These are phyloP conservation scores for Talaromyces islandicus DNA, from an alignment of 2,329 filamentous ascomycete genomes.

Conservation along the genomic window DNA sequence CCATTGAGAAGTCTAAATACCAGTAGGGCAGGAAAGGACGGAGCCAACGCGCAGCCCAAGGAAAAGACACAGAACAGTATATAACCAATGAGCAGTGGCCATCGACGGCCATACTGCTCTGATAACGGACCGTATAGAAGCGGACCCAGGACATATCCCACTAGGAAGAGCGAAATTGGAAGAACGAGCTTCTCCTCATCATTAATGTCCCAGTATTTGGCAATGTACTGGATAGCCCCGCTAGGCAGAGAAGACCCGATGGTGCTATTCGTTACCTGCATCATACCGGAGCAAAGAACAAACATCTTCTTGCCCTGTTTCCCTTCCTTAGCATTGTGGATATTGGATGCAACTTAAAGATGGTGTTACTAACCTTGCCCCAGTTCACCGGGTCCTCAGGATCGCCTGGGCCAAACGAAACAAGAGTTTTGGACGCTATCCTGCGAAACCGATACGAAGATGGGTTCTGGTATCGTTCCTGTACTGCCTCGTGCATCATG, in stretches of 20 bases:
- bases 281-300: conserved; percentile 29
- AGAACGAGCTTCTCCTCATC: conserved; percentile 29
- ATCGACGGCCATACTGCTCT: conserved; percentile 37
- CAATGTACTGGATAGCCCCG: conserved; percentile 32
- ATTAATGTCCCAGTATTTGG: conserved; percentile 27
- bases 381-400: conserved; percentile 30
- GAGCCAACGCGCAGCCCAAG: conserved; percentile 39
- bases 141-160: conserved; percentile 39
- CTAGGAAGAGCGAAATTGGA: conserved; percentile 35
- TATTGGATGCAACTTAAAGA: background rate
- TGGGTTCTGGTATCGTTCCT: conserved; percentile 20
- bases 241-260: conserved; percentile 35
- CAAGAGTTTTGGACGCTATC: conserved; percentile 30
- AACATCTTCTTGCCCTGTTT: conserved; percentile 26
- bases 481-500: conserved; percentile 18
- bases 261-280: conserved; percentile 37
- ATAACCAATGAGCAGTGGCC: conserved; percentile 47
- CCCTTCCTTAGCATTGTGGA: background rate
- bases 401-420: conserved; percentile 29
- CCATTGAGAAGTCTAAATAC: conserved; percentile 43
- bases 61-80: conserved; percentile 37
- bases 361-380: conserved; percentile 19
- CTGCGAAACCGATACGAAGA: conserved; percentile 24
- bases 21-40: conserved; percentile 35
- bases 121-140: conserved; percentile 40